Base-by-base conservation (phyloP, 2,329 filamentous ascomycete genomes). In the Pseudogymnoascus destructans region DNA sequence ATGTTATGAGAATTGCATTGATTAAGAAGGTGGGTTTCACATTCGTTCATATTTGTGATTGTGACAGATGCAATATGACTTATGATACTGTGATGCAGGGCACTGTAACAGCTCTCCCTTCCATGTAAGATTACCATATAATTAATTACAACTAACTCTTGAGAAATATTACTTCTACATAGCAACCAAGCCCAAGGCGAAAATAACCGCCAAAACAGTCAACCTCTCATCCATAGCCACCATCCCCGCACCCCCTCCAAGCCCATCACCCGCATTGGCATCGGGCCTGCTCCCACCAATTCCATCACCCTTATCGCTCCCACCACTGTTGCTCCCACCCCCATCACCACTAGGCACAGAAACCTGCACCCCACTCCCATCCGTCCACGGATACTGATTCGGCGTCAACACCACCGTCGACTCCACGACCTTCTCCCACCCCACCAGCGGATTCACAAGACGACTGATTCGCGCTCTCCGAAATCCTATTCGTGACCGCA, bases 401-500 rank as follows among this genome's bases (percentile, higher is more conserved):
- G 46, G 46, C 8, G 46, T 30, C 46, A 52, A 52, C 46, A 52
- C 46, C n/a, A 30, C 46, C 5, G 46, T 52, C 25, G 25, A 30
- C 9, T 19, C 46, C 25, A 52, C 46, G 2, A 52, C 46, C 46
- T 52, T 13, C 9, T 19, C 46, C 46, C 46, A 52, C 9, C 46
- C 25, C 15, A 52, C 8, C 15, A 52, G n/a, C 25, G 25, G 23
- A 15, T 52, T 52, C 46, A 52, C 46, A 52, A 6, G 46, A 52
- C n/a, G 46, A 52, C 15, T 30, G 46, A 52, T 52, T 52, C 46
- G n/a, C 25, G 25, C 25, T 52, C 46, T 52, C 46, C 3, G 25
- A 19, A 62, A 88, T 87, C 36, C 72, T 74, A 68, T 88, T 88
- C 5, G 83, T 85, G 35, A 87, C 78, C 2, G 77, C 75, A 63